These are phyloP conservation scores for Ambrosiella beaveri DNA, from an alignment of 2,329 filamentous ascomycete genomes.

Conservation along the genomic window DNA sequence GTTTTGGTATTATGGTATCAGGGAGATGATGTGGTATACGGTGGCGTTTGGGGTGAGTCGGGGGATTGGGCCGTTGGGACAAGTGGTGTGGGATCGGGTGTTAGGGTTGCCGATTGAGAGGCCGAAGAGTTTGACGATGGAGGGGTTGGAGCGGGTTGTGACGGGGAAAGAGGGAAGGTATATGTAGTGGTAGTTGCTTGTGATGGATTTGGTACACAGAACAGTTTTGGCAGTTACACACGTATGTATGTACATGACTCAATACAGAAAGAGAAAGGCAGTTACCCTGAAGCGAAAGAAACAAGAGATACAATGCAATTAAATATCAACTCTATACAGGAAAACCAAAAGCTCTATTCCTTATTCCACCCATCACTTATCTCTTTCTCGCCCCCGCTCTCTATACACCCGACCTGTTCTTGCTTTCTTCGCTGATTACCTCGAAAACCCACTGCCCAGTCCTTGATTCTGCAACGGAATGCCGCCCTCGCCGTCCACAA, in stretches of 20 bases:
- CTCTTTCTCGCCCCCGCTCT: too few species aligned
- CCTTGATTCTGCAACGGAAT: slow-evolving; percentile 8
- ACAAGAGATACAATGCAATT: too few species aligned
- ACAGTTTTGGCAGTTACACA: too few species aligned
- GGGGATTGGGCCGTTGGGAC: slow-evolving; percentile 72
- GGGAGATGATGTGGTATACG: slow-evolving; percentile 88
- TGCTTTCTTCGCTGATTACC: neutral
- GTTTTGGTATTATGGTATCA: slow-evolving; percentile 97
- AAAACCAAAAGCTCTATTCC: too few species aligned
- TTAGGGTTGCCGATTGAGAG: slow-evolving; percentile 90
- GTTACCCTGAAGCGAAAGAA: too few species aligned
- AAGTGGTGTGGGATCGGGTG: slow-evolving; percentile 91
- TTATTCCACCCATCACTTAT: too few species aligned
- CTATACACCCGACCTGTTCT: neutral
- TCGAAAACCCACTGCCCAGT: neutral
- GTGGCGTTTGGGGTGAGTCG: slow-evolving; percentile 53
- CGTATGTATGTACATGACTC: too few species aligned
- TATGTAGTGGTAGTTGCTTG: too few species aligned
- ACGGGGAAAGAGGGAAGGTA: neutral
- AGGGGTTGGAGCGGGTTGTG: slow-evolving; percentile 55
- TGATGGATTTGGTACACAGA: too few species aligned
- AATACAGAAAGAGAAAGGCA: too few species aligned
- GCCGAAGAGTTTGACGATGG: slow-evolving; percentile 91
- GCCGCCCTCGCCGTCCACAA: neutral
- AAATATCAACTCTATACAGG: too few species aligned